Evolutionary conservation across 805 yeast species (phyloP).

Genomic region (Lachancea sp.): DNA sequence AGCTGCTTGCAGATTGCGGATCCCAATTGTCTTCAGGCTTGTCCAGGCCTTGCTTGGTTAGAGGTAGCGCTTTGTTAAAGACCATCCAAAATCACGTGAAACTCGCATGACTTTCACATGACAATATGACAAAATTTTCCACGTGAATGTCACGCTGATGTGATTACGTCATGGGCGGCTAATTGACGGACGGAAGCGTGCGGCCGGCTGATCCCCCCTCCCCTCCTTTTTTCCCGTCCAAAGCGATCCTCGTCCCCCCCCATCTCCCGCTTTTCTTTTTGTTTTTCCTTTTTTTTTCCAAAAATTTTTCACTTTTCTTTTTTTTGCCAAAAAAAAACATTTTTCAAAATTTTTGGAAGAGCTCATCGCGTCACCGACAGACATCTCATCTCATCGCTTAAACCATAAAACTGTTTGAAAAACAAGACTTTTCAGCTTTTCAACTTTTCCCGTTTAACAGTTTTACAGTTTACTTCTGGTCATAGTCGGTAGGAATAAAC

Average conservation of each 20-base stretch:
- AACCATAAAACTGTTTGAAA: constrained; percentile 1
- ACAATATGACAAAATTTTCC: not conserved
- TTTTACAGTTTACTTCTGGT: not conserved
- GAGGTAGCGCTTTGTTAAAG: too few relatives aligned
- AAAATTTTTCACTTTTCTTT: not conserved
- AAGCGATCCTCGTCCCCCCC: not conserved
- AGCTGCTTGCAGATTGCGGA: not conserved
- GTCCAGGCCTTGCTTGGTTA: not conserved
- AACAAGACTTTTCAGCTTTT: not conserved
- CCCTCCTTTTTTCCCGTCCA: not conserved
- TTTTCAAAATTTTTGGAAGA: constrained; percentile 6
- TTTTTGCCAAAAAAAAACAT: constrained; percentile 5
- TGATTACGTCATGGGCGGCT: not conserved
- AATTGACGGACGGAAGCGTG: too few relatives aligned
- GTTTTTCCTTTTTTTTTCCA: constrained; percentile 1
- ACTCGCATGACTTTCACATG: too few relatives aligned
- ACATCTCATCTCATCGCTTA: not conserved
- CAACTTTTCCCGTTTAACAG: not conserved
- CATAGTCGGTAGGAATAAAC: too few relatives aligned
- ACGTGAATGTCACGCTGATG: not conserved
- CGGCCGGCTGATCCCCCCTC: too few relatives aligned
- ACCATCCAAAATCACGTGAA: too few relatives aligned
- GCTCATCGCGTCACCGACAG: constrained; percentile 11
- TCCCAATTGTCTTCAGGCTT: not conserved
- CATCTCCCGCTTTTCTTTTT: constrained; percentile 1